Percentiles rank a stretch among this genome's conserved stretches.
phyloP scores from a whole-genome alignment of 345 rosid genomes.

The Corchorus capsularis region DNA sequence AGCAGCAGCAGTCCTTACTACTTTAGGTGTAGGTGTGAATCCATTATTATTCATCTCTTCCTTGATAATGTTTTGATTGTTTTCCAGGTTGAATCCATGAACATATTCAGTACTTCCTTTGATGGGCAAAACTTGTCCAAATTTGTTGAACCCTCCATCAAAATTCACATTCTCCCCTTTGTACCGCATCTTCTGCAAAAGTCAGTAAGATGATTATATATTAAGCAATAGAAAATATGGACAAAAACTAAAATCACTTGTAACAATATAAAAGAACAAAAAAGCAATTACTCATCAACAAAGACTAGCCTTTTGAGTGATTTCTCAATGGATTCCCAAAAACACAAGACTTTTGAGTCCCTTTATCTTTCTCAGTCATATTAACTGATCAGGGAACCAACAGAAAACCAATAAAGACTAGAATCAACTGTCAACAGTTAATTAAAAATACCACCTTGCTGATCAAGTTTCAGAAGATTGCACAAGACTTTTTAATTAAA shows the following conservation, averaged over 20 bases:
- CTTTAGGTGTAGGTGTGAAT: slow-evolving; percentile 24
- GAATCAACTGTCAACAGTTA: background rate
- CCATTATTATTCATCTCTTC: slow-evolving; percentile 18
- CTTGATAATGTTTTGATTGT: slow-evolving; percentile 8
- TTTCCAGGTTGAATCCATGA: slow-evolving; percentile 31
- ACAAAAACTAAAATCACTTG: background rate
- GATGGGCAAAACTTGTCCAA: slow-evolving; percentile 8
- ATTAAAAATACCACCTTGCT: background rate
- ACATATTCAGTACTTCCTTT: slow-evolving; percentile 20
- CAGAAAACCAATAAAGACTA: background rate
- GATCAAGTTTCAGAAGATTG: background rate
- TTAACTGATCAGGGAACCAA: background rate
- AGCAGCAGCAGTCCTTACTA: slow-evolving; percentile 27
- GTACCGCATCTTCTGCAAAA: slow-evolving; percentile 50
- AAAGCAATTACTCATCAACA: background rate
- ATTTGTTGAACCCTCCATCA: slow-evolving; percentile 2
- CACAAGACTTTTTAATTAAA: background rate
- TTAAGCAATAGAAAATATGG: background rate
- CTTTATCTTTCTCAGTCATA: background rate
- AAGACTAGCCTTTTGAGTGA: background rate
- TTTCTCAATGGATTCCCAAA: background rate
- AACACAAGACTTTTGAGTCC: background rate
- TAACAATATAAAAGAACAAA: background rate
- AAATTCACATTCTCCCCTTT: slow-evolving; percentile 31
- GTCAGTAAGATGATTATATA: background rate